A percentile compares a stretch with the other conserved stretches of the same genome.
These are phyloP conservation scores for Podospora pseudocomata DNA, from an alignment of 495 filamentous ascomycete species.

Conservation along the genomic window DNA sequence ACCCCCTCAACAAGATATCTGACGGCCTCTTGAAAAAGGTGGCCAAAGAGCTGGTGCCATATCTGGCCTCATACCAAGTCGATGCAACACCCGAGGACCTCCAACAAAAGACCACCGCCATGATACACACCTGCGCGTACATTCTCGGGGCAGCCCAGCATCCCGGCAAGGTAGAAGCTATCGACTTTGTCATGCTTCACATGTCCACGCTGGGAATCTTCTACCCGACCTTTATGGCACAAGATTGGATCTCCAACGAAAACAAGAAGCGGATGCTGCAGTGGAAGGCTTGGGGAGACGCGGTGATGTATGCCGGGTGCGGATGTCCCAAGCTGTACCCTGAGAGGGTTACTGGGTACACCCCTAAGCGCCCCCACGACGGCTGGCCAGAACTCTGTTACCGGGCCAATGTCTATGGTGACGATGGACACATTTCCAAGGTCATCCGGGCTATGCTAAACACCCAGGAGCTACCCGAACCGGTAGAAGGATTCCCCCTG, in stretches of 20 bases:
- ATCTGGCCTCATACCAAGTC: slow-evolving; percentile 5
- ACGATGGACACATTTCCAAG: slow-evolving; percentile 14
- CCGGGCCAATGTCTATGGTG: slow-evolving; percentile 11
- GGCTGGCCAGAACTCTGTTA: slow-evolving; percentile 14
- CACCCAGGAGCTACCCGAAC: background rate
- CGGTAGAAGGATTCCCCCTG: slow-evolving; percentile 9
- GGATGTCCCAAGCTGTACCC: slow-evolving; percentile 10
- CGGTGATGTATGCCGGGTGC: slow-evolving; percentile 10
- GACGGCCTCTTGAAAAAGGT: slow-evolving; percentile 1
- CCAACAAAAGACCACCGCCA: background rate
- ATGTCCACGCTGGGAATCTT: background rate
- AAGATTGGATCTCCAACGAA: background rate
- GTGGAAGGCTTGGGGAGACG: slow-evolving; percentile 6
- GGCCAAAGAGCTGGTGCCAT: background rate
- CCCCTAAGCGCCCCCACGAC: slow-evolving; percentile 9
- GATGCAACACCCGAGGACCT: background rate
- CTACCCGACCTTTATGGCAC: slow-evolving; percentile 8
- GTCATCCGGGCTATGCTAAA: slow-evolving; percentile 8
- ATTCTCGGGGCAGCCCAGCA: slow-evolving; percentile 8
- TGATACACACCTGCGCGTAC: slow-evolving; percentile 8
- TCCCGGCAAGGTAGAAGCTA: slow-evolving; percentile 4
- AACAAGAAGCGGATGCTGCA: slow-evolving; percentile 10
- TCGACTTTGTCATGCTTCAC: slow-evolving; percentile 11
- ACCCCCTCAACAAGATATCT: slow-evolving; percentile 7
- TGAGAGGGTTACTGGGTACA: slow-evolving; percentile 3